phyloP scores from a whole-genome alignment of 1,139 yeast genomes.

The Scheffersomyces segobiensis region DNA sequence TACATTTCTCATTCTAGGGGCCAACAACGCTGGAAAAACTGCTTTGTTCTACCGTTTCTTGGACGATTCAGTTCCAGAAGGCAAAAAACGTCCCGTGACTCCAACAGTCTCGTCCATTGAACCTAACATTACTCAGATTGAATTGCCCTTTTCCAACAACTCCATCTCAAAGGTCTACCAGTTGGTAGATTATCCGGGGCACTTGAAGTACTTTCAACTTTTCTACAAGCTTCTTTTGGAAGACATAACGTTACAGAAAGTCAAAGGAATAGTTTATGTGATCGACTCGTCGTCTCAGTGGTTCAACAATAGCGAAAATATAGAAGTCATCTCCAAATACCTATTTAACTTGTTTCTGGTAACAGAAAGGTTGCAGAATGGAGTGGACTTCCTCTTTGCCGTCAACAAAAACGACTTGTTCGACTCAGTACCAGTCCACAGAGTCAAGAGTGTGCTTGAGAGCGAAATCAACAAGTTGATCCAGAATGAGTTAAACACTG shows the following conservation, averaged over 20 bases:
- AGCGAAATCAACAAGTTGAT: slow-evolving; percentile 62
- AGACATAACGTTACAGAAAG: slow-evolving; percentile 44
- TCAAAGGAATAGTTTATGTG: slow-evolving; percentile 69
- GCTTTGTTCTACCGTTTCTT: slow-evolving; percentile 47
- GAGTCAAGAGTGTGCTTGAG: slow-evolving; percentile 61
- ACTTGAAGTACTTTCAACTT: slow-evolving; percentile 63
- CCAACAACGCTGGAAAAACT: slow-evolving; percentile 76
- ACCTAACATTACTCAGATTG: slow-evolving; percentile 30
- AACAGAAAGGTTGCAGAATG: slow-evolving; percentile 57
- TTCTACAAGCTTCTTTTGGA: slow-evolving; percentile 43
- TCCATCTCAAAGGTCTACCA: slow-evolving; percentile 38
- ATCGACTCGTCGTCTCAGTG: slow-evolving; percentile 58
- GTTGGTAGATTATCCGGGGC: slow-evolving; percentile 85
- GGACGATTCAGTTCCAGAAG: slow-evolving; percentile 14
- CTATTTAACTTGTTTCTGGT: slow-evolving; percentile 54
- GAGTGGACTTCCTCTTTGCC: slow-evolving; percentile 72
- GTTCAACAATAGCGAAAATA: slow-evolving; percentile 34
- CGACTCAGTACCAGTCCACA: slow-evolving; percentile 69
- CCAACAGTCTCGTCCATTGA: slow-evolving; percentile 48
- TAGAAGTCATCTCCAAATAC: slow-evolving; percentile 52
- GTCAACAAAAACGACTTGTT: slow-evolving; percentile 84
- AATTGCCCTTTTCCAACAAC: slow-evolving; percentile 36
- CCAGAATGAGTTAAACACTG: slow-evolving; percentile 25
- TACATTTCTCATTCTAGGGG: slow-evolving; percentile 71
- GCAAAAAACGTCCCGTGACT: slow-evolving; percentile 10